These are phyloP conservation scores for Saccharomycopsis javanensis DNA, from an alignment of 805 yeast genomes.

Conservation along the genomic window DNA sequence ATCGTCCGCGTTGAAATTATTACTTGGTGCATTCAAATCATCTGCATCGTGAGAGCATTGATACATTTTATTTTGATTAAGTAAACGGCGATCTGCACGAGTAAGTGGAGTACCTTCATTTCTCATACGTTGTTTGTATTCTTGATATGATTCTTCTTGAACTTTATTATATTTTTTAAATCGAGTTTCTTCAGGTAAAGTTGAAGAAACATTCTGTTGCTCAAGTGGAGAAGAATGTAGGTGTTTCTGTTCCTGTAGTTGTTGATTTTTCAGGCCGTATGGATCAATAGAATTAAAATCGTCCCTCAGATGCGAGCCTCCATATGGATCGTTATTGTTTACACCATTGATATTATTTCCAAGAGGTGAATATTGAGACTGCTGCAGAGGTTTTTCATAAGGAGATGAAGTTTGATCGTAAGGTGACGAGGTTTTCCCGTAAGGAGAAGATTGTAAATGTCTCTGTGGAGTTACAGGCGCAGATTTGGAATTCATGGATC, in stretches of 20 bases:
- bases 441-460: neutral
- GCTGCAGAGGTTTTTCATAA: neutral
- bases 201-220: neutral
- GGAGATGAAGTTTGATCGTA: neutral
- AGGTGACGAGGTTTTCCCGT: neutral
- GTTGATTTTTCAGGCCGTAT: neutral
- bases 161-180: neutral
- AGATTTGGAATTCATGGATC: neutral
- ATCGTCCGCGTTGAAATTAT: slow-evolving; percentile 22
- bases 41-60: slow-evolving; percentile 38
- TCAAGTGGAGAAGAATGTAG: neutral
- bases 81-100: neutral
- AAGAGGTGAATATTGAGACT: neutral
- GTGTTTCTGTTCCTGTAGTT: too few relatives aligned
- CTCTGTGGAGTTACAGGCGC: neutral
- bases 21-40: slow-evolving; percentile 23
- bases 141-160: slow-evolving; percentile 11
- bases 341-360: neutral
- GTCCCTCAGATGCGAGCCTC: neutral
- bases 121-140: slow-evolving; percentile 8
- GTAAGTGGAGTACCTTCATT: slow-evolving; percentile 3
- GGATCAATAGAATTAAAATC: neutral
- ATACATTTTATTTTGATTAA: slow-evolving; percentile 32
- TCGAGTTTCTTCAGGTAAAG: neutral
- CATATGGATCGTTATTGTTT: neutral